Base-by-base conservation (phyloP, 2,329 filamentous ascomycete genomes). In the Fusarium continuum region DNA sequence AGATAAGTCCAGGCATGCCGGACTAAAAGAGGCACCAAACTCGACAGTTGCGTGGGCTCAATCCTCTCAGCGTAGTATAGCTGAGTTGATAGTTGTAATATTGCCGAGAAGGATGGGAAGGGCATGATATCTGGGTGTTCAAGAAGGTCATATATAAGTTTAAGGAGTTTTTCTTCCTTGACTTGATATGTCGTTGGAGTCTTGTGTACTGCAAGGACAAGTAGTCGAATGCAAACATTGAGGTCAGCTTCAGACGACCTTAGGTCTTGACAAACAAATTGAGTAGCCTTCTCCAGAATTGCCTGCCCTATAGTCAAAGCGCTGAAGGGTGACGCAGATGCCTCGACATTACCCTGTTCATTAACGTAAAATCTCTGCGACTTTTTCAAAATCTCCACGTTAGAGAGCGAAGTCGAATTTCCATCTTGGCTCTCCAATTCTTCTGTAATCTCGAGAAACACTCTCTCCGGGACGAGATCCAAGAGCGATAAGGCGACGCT, bases 1-100 rank as follows among this genome's bases (percentile, higher is more conserved):
- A 99, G 78, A 70, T 91, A 92, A 6, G 80, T 76, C 95, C 95
- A 99, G 0, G 94, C 83, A 52, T 89, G 85, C 2, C 81, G 81
- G 14, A 95, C 88, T 19, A 98, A 78, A 23, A 85, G 82, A 17
- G 86, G 82, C 6, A 94, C 85, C 8, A 96, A 77, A 51, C 79
- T 82, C 51, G 82, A 89, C 44, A 89, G 72, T 20, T 87, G 82
- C n/a, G 76, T 70, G 6, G 74, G 65, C 8, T 79, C 73, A 36
- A 89, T 83, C 44, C 85, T 83, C 43, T 80, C 78, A n/a, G 79
- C 76, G 4, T 77, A 78, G 68, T 85, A 83, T 16, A 89, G 76
- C 57, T 86, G 83, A 6, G 82, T 85, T 10, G 82, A 79, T 29
- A 90, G 80, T 44, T 84, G 84, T 8, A 87, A 73, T 32, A 86